Percentiles rank a stretch among this genome's conserved stretches.
Evolutionary conservation across 164 flowering plant species (phyloP).

Genomic region (Stephania yunnanensis): DNA sequence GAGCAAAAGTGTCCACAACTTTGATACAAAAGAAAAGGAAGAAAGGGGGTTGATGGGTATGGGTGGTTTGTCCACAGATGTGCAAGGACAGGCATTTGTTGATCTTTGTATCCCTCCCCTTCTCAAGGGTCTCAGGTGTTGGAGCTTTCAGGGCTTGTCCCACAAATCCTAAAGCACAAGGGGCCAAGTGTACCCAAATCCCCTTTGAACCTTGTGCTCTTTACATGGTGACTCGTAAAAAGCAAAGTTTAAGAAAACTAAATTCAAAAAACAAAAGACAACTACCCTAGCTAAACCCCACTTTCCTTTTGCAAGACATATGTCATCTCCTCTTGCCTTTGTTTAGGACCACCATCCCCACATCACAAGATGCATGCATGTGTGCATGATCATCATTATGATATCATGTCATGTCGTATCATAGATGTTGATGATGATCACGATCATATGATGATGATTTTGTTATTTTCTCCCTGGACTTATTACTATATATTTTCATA

Average conservation of each 20-base stretch:
- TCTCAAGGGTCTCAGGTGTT: background rate
- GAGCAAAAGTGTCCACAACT: slow-evolving; percentile 1
- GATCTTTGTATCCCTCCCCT: background rate
- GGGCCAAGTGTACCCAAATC: background rate
- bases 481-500: too few relatives aligned
- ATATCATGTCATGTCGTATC: background rate
- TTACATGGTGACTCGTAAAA: background rate
- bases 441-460: background rate
- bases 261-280: background rate
- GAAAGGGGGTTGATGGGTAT: background rate
- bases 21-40: background rate
- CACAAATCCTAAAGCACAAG: background rate
- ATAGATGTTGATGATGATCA: background rate
- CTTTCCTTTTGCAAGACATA: background rate
- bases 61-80: background rate
- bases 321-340: slow-evolving; percentile 1
- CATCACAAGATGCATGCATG: background rate
- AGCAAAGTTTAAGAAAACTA: background rate
- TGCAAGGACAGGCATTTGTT: background rate
- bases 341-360: background rate
- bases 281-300: background rate
- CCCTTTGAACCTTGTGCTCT: background rate
- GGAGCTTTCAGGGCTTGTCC: background rate
- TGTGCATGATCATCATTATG: background rate
- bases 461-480: too few relatives aligned